Evolutionary conservation across 108 stramenopile species (phyloP).

Genomic region (Aureococcus anophagefferens): DNA sequence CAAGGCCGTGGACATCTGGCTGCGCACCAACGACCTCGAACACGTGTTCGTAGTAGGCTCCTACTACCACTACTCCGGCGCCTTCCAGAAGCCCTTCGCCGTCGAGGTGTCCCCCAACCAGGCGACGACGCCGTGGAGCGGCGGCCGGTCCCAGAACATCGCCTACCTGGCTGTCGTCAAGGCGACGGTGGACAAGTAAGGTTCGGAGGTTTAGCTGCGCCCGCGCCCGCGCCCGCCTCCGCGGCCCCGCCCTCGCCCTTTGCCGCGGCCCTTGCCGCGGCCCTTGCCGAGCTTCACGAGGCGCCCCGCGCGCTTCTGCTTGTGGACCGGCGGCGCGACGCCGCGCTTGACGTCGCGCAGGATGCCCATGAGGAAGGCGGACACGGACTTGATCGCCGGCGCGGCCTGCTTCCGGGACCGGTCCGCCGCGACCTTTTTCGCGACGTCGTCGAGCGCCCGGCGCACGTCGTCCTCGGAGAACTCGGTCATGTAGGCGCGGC

Average conservation of each 20-base stretch:
- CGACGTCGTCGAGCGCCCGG: background rate
- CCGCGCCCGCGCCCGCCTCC: too few relatives aligned
- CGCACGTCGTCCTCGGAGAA: background rate
- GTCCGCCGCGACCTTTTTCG: background rate
- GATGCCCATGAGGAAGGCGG: background rate
- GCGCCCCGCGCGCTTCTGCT: too few relatives aligned
- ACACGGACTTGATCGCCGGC: background rate
- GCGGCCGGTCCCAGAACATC: slow-evolving; percentile 25
- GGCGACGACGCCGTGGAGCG: background rate
- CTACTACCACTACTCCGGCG: slow-evolving; percentile 41
- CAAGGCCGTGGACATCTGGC: slow-evolving; percentile 73
- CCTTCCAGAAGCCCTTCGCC: slow-evolving; percentile 22
- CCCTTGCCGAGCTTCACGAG: too few relatives aligned
- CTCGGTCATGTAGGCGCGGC: background rate
- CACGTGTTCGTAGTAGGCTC: slow-evolving; percentile 56
- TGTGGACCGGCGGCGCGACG: too few relatives aligned
- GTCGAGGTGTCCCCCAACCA: slow-evolving; percentile 39
- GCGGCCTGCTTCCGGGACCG: too few relatives aligned
- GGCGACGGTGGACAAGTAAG: slow-evolving; percentile 7
- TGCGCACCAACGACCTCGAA: slow-evolving; percentile 76
- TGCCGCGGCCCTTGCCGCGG: too few relatives aligned
- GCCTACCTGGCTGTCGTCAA: slow-evolving; percentile 39
- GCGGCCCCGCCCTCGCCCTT: too few relatives aligned
- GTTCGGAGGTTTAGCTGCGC: too few relatives aligned
- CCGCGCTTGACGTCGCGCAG: background rate